Evolutionary conservation across 805 yeast genomes (phyloP), one percentile per base, ranked within the genome.

Genomic region (Starmerella kuoi): DNA sequence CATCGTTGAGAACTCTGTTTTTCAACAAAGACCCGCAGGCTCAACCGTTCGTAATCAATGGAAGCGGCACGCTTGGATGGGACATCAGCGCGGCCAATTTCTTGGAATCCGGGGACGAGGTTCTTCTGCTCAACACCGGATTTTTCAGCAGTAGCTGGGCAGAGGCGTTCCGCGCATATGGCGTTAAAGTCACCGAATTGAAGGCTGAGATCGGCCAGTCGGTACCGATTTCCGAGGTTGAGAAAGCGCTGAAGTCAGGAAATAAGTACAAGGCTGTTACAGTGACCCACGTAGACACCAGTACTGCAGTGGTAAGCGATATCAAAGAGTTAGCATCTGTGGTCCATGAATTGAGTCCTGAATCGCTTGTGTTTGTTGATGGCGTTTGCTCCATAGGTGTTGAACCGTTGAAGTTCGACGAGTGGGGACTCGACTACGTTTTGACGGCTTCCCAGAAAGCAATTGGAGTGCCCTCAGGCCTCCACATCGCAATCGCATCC

Each of bases 61-160:
- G 96, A 33, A 79, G 94, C 2, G 97, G 97, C 44, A 85, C 96
- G 18, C 69, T 87, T 32, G 97, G 97, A 28, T 87, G 95, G 95
- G 97, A 87, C 57, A 66, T 87, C 48, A 78, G 75, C 32, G 94
- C 79, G 21, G 71, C 94, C 26, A 87, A 88, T 63, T 68, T 86
- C 51, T 56, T 84, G 41, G 61, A 63, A 48, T 55, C 64, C 15
- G 77, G 76, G 42, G 94, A 86, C 45, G 70, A 74, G 35, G 88
- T 76, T 5, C 71, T 88, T 52, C 83, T 87, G 23, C 69, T 88
- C 47, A 78, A 91, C 42, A 86, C 97, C 11, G 98, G 97, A 4
- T 87, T 59, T 54, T 87, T 87, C 63, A 75, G 87, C 12, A 93
- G 85, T 60, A 69, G 78, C 2, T 81, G 85, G 63, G 87, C 82